phyloP scores from a whole-genome alignment of 805 yeast species.

The Hermanozyma aechmeae region DNA sequence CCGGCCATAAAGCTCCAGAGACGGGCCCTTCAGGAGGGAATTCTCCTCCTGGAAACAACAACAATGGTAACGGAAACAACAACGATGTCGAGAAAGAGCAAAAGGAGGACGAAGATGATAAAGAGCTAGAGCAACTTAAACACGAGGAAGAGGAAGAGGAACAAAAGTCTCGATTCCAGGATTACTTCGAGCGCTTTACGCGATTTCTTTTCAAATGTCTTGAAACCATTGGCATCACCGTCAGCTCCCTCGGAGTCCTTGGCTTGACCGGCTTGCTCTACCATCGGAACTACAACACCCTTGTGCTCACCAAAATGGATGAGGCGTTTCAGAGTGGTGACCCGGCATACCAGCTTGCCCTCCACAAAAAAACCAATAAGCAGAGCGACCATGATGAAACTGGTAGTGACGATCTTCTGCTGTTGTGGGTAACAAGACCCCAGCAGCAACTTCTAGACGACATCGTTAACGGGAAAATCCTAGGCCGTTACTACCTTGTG shows the following conservation, averaged over 20 bases:
- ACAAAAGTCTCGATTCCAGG: constrained; percentile 11
- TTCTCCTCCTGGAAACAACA: no score
- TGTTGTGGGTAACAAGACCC: constrained; percentile 58
- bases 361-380: constrained; percentile 37
- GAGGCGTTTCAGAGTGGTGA: constrained; percentile 61
- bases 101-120: background rate
- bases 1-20: no score
- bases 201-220: constrained; percentile 32
- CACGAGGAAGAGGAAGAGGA: constrained; percentile 7
- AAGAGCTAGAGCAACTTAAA: background rate
- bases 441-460: constrained; percentile 59
- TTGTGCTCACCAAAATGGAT: constrained; percentile 57
- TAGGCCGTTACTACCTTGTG: constrained; percentile 61
- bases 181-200: constrained; percentile 11
- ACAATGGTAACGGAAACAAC: no score
- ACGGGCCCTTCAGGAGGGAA: no score
- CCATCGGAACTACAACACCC: constrained; percentile 50
- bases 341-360: constrained; percentile 50
- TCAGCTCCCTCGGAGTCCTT: constrained; percentile 57
- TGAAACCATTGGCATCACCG: constrained; percentile 65
- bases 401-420: constrained; percentile 18
- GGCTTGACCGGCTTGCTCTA: constrained; percentile 67
- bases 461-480: constrained; percentile 51
- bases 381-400: constrained; percentile 3
- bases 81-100: background rate